Conservation (phyloP, 2,329 filamentous ascomycete species). For the Sporothrix inflata region DNA sequence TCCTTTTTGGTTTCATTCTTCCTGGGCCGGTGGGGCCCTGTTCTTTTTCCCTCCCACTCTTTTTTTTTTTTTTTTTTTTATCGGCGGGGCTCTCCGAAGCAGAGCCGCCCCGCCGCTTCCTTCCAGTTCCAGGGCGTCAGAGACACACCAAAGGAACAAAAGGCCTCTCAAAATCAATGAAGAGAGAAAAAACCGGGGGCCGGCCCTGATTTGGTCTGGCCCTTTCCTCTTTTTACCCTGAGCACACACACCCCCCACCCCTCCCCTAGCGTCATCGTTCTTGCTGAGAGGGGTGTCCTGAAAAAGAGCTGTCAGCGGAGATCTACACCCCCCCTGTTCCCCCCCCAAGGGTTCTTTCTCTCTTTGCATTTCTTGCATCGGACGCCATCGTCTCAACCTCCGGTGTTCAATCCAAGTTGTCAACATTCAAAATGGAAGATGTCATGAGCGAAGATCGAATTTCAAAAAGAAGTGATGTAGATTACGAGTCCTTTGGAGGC, state of each 20-base stretch:
- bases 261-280: conserved; percentile 2
- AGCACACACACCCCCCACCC: not conserved
- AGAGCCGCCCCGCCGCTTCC: conserved; percentile 19
- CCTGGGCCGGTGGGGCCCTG: not conserved
- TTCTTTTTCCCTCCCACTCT: not conserved
- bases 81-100: conserved; percentile 14
- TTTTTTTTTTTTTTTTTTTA: not conserved
- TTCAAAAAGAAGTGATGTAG: no score
- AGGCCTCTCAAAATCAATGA: not conserved
- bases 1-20: not conserved
- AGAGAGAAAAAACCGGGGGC: not conserved
- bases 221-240: not conserved
- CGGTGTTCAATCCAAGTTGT: not conserved
- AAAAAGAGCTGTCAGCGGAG: not conserved
- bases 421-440: not conserved
- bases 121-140: not conserved
- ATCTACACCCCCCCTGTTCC: not conserved
- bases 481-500: not conserved
- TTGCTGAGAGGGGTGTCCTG: not conserved
- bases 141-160: not conserved
- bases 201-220: not conserved
- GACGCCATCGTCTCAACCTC: not conserved
- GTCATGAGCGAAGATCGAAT: not conserved
- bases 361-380: not conserved
- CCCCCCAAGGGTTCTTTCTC: not conserved